A percentile compares a stretch with the other conserved stretches of the same genome.
Conservation (phyloP, 2,329 filamentous ascomycete genomes). For the Colletotrichum sp. region DNA sequence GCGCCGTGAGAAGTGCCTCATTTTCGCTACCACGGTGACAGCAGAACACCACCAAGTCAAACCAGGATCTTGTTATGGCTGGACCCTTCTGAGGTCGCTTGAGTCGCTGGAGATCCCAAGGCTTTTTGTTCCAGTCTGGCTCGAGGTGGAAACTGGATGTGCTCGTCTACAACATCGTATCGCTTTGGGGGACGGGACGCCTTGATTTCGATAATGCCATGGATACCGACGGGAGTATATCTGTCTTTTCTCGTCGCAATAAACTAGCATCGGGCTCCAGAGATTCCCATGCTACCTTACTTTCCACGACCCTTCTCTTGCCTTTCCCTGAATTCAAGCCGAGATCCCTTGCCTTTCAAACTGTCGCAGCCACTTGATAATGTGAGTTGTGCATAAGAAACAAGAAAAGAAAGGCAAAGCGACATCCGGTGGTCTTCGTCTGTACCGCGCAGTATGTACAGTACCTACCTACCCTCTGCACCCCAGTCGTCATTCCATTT, state of each 20-base stretch:
- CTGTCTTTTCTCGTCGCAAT: background rate
- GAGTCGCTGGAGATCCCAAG: background rate
- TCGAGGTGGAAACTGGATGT: background rate
- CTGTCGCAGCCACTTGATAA: background rate
- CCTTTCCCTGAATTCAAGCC: background rate
- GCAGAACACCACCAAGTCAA: background rate
- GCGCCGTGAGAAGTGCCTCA: background rate
- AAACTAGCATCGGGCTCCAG: background rate
- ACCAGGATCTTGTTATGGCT: background rate
- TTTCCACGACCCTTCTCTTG: background rate
- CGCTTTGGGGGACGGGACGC: background rate
- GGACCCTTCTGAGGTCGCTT: background rate
- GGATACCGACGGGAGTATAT: background rate
- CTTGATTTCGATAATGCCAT: background rate
- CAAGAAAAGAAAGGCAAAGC: background rate
- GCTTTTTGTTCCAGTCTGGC: background rate
- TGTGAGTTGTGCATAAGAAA: slow-evolving; percentile 4
- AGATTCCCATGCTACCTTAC: background rate
- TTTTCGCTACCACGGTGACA: slow-evolving; percentile 18
- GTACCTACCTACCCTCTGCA: background rate
- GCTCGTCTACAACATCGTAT: background rate
- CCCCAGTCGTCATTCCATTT: background rate
- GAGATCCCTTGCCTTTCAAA: background rate
- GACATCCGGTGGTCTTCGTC: background rate
- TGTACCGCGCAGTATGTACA: background rate